phyloP scores from a whole-genome alignment of 2,329 filamentous ascomycete genomes.

The Plectosphaerella plurivora region DNA sequence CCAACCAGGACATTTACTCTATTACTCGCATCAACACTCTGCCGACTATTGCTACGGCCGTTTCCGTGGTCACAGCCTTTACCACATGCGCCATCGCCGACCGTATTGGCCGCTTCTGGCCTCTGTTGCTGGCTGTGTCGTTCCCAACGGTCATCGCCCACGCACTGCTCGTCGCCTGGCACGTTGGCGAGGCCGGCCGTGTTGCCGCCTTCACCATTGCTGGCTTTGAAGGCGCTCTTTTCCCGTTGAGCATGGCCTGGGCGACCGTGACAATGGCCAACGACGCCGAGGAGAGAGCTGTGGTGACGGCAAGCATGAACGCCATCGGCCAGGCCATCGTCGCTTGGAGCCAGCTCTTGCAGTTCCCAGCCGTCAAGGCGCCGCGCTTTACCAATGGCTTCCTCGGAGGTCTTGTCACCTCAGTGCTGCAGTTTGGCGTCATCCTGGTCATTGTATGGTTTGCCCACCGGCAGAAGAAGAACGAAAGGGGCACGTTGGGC shows the following conservation, averaged over 20 bases:
- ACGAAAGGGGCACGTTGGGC: background rate
- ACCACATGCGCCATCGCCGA: constrained; percentile 26
- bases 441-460: constrained; percentile 8
- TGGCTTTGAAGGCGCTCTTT: constrained; percentile 29
- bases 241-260: constrained; percentile 32
- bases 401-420: constrained; percentile 24
- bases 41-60: constrained; percentile 32
- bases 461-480: constrained; percentile 5
- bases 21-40: constrained; percentile 34
- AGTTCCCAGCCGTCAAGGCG: constrained; percentile 29
- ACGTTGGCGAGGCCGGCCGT: constrained; percentile 30
- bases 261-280: constrained; percentile 29
- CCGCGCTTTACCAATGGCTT: constrained; percentile 26
- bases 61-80: constrained; percentile 30
- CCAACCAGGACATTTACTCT: constrained; percentile 27
- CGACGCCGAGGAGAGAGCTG: constrained; percentile 33
- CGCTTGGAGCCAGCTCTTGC: constrained; percentile 32
- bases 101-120: constrained; percentile 26
- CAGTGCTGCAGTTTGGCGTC: constrained; percentile 22
- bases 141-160: constrained; percentile 26
- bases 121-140: constrained; percentile 23
- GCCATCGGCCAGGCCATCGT: constrained; percentile 35
- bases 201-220: constrained; percentile 30
- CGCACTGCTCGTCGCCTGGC: constrained; percentile 27
- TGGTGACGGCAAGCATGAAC: constrained; percentile 37